Conservation (phyloP, 2,329 filamentous ascomycete species). For the Apiospora pterosperma region DNA sequence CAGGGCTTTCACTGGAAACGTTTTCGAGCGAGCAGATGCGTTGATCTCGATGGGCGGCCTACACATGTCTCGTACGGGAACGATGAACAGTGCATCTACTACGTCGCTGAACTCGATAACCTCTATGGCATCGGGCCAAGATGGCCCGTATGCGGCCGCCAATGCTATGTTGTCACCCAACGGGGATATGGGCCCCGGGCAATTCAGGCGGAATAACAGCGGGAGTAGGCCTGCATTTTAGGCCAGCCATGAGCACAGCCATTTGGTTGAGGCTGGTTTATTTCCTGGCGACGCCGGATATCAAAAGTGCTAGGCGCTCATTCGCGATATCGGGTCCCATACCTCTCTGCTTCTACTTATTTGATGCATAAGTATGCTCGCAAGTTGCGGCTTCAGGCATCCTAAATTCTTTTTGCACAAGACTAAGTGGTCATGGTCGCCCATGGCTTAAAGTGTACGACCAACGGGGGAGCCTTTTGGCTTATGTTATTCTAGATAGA, state of each 20-base stretch:
- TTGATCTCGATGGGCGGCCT: constrained; percentile 56
- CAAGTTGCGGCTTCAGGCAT: neutral
- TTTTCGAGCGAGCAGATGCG: constrained; percentile 59
- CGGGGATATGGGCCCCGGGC: constrained; percentile 11
- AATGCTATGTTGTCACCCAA: constrained; percentile 25
- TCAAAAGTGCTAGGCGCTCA: neutral
- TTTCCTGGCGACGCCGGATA: neutral
- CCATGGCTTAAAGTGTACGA: neutral
- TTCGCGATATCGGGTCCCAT: neutral
- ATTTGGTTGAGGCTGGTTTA: neutral
- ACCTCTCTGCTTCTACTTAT: neutral
- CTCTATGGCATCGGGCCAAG: constrained; percentile 24
- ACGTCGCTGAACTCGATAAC: constrained; percentile 29
- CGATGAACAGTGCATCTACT: constrained; percentile 33
- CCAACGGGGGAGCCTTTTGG: neutral
- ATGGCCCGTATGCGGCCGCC: constrained; percentile 13
- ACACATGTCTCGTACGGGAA: constrained; percentile 52
- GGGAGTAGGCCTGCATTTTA: constrained; percentile 29
- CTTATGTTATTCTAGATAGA: neutral
- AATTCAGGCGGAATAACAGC: constrained; percentile 22
- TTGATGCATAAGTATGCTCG: neutral
- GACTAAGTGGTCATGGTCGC: neutral
- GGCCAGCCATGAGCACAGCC: constrained; percentile 10
- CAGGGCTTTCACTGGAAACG: constrained; percentile 51
- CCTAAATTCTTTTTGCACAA: neutral